Percentiles rank a stretch among this genome's conserved stretches.
Conservation (phyloP, 1,284 basidiomycete genomes). For the Fistulina hepatica region DNA sequence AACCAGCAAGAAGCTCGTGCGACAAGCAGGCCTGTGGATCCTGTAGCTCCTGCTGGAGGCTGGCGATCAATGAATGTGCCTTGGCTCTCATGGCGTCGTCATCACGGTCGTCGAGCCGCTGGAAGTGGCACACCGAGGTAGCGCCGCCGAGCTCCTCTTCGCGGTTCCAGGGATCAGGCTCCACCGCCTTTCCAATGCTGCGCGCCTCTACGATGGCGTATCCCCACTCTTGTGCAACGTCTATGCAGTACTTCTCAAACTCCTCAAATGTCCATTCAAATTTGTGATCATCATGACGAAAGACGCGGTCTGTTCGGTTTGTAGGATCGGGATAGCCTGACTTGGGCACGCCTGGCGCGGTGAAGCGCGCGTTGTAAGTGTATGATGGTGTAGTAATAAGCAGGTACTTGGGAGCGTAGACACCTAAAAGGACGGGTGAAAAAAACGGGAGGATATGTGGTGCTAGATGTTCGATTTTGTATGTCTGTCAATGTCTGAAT, state of each 20-base stretch:
- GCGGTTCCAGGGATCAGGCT: constrained; percentile 59
- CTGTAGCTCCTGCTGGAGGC: constrained; percentile 18
- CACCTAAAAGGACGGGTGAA: constrained; percentile 70
- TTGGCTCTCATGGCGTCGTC: constrained; percentile 21
- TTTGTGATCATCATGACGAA: constrained; percentile 82
- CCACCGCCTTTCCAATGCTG: constrained; percentile 44
- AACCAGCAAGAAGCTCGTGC: constrained; percentile 42
- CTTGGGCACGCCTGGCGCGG: constrained; percentile 40
- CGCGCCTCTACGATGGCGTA: constrained; percentile 46
- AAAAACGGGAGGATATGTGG: constrained; percentile 64
- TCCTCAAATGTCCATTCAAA: constrained; percentile 87
- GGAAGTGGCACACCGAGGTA: constrained; percentile 65
- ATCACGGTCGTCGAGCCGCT: constrained; percentile 29
- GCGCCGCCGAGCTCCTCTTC: constrained; percentile 57
- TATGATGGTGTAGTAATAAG: constrained; percentile 88
- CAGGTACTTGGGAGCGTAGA: constrained; percentile 71
- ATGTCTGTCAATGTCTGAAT: constrained; percentile 1
- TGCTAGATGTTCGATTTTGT: constrained; percentile 81
- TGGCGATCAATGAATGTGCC: constrained; percentile 25
- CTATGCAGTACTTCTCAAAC: constrained; percentile 62
- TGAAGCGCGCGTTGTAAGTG: constrained; percentile 82
- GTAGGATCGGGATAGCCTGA: constrained; percentile 67
- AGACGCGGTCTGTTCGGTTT: constrained; percentile 58
- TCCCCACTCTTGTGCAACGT: constrained; percentile 60
- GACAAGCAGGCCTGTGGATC: not conserved